Evolutionary conservation across 345 rosid genomes (phyloP), one percentile per base, ranked within the genome.

Genomic region (Mallotus nudiflorus): DNA sequence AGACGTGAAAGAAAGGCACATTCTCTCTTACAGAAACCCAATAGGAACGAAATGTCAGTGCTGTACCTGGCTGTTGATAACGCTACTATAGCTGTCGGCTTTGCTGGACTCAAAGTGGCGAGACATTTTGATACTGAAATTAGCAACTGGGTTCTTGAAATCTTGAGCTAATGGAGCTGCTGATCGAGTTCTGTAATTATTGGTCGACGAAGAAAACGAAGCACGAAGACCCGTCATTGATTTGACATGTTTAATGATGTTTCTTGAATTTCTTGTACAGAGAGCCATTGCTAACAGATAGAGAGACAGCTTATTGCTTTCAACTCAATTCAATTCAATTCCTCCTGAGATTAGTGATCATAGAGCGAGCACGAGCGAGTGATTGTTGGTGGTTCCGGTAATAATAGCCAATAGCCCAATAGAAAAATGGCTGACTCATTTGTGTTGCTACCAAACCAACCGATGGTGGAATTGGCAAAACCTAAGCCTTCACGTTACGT

Each of bases 71-170:
- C 56, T 29, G 31, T 31, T 63, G 29, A 64, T 61, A 31, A 22
- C 54, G 48, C 48, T 10, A 9, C 48, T 62, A 22, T 7, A 62
- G 18, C 29, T 40, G 50, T 54, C 37, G 24, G 82, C 66, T 65
- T 58, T 48, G 64, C 54, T 48, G 24, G 86, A 78, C 33, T 75
- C 65, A 71, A 81, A 78, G 10, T 82, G 78, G 50, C 71, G 65
- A 55, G 66, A 37, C 16, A 46, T 2, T 15, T 51, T 55, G 31
- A 1, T 14, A 66, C 1, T 25, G 19, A 9, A 48, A 57, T 18
- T 48, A 5, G 48, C 33, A 33, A 11, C 59, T 52, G 80, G 75
- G 78, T 37, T 59, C 48, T 20, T 64, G 50, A 58, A 63, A 65
- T 50, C 46, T 14, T 14, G 31, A 58, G 75, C 31, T 25, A 19